These are phyloP conservation scores for Linnemannia elongata DNA, from an alignment of 192 early-diverging fungal species.

Conservation along the genomic window DNA sequence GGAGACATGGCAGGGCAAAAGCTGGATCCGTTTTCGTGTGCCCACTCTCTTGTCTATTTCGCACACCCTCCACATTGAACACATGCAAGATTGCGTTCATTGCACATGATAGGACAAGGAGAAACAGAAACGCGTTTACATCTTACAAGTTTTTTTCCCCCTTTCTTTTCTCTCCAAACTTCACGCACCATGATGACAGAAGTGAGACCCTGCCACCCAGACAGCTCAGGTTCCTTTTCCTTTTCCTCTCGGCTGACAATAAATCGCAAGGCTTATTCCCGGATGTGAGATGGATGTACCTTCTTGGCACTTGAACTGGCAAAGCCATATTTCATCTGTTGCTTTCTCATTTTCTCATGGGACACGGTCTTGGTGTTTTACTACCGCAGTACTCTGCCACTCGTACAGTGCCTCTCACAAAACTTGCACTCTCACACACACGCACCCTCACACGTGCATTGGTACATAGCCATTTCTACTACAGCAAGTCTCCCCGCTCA, in stretches of 20 bases:
- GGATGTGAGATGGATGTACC: neutral
- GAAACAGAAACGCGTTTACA: neutral
- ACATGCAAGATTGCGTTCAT: neutral
- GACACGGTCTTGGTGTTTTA: no score
- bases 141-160: neutral
- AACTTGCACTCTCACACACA: no score
- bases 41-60: neutral
- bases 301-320: neutral
- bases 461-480: no score
- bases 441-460: no score
- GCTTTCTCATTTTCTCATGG: neutral
- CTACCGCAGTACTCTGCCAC: neutral
- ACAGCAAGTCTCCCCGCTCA: neutral
- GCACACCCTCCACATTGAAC: constrained; percentile 5
- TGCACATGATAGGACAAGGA: neutral
- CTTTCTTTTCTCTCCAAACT: neutral
- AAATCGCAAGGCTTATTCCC: neutral
- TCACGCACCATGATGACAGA: neutral
- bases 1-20: neutral
- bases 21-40: neutral
- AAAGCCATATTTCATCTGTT: neutral
- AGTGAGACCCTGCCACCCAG: neutral
- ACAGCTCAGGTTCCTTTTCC: neutral
- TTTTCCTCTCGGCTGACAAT: neutral
- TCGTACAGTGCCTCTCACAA: neutral